Conservation (phyloP, 257 asterid species). For the Gardenia jasminoides region DNA sequence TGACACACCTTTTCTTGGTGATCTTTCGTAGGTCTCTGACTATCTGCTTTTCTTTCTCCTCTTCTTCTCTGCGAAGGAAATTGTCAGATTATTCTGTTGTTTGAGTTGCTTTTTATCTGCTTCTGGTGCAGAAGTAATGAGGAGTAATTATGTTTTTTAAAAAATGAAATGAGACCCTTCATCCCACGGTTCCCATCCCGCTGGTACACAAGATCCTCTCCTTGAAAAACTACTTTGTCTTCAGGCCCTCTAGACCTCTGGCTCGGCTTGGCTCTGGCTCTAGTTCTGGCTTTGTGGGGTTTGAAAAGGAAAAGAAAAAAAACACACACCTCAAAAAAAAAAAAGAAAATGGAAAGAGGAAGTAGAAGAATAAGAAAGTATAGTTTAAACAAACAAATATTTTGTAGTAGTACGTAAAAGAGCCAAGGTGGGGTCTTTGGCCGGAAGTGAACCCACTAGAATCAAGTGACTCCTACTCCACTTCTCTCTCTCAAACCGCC, state of each 20-base stretch:
- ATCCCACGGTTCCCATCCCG: slow-evolving; percentile 29
- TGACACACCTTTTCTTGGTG: slow-evolving; percentile 8
- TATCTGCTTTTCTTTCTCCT: slow-evolving; percentile 24
- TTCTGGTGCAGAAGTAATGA: slow-evolving; percentile 16
- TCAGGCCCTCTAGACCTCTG: slow-evolving; percentile 20
- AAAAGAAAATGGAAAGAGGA: background rate
- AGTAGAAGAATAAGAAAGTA: no score
- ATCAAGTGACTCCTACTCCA: slow-evolving; percentile 35
- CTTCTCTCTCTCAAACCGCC: slow-evolving; percentile 29
- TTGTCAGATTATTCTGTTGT: slow-evolving; percentile 41
- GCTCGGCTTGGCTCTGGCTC: slow-evolving; percentile 11
- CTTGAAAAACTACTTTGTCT: slow-evolving; percentile 34
- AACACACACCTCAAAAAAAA: slow-evolving; percentile 1
- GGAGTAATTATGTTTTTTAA: slow-evolving; percentile 29
- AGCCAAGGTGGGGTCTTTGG: slow-evolving; percentile 36
- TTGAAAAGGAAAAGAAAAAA: slow-evolving; percentile 16
- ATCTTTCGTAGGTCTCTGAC: slow-evolving; percentile 36
- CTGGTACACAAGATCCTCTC: slow-evolving; percentile 53
- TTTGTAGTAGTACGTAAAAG: slow-evolving; percentile 10
- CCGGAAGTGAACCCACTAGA: slow-evolving; percentile 29
- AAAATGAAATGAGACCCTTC: background rate
- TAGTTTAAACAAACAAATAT: slow-evolving; percentile 19
- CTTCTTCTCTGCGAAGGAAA: slow-evolving; percentile 48
- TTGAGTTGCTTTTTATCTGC: slow-evolving; percentile 28
- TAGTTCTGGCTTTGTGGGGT: slow-evolving; percentile 45